Evolutionary conservation across 2,329 filamentous ascomycete species (phyloP).

Genomic region (Paecilomyces niveus): DNA sequence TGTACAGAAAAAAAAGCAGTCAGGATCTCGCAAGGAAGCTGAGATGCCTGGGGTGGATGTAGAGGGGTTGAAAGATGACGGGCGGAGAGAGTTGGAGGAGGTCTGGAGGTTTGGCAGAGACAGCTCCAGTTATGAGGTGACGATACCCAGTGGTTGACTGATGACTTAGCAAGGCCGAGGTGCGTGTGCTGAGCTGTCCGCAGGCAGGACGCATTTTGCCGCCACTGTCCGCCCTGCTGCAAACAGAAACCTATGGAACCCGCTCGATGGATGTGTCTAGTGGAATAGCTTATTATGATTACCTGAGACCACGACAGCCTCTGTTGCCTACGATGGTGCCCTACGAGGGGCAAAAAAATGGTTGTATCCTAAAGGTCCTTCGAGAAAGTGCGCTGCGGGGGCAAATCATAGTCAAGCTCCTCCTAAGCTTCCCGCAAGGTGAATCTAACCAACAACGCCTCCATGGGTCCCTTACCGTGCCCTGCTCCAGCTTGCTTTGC

Average conservation of each 20-base stretch:
- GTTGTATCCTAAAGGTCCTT: background rate
- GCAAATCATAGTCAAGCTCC: background rate
- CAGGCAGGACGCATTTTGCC: constrained; percentile 4
- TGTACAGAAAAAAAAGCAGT: constrained; percentile 2
- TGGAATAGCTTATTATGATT: background rate
- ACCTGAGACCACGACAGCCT: constrained; percentile 2
- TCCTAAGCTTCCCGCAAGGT: background rate
- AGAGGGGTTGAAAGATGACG: constrained; percentile 3
- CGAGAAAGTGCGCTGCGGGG: background rate
- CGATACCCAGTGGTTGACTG: constrained; percentile 21
- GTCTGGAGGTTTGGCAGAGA: constrained; percentile 18
- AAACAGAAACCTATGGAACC: constrained; percentile 32
- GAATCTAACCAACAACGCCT: too few relatives aligned
- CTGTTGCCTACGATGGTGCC: constrained; percentile 3
- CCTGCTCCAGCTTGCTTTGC: too few relatives aligned
- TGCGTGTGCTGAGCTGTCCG: constrained; percentile 3
- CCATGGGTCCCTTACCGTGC: background rate
- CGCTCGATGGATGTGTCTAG: constrained; percentile 15
- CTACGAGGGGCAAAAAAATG: background rate
- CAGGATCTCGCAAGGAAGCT: constrained; percentile 8
- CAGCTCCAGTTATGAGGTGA: constrained; percentile 31
- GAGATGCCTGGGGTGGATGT: constrained; percentile 8
- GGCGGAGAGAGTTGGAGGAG: constrained; percentile 12
- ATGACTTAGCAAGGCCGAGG: constrained; percentile 24
- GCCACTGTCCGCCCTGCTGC: constrained; percentile 17